Base-by-base conservation (phyloP, 257 asterid genomes). In the Anisodus acutangulus region DNA sequence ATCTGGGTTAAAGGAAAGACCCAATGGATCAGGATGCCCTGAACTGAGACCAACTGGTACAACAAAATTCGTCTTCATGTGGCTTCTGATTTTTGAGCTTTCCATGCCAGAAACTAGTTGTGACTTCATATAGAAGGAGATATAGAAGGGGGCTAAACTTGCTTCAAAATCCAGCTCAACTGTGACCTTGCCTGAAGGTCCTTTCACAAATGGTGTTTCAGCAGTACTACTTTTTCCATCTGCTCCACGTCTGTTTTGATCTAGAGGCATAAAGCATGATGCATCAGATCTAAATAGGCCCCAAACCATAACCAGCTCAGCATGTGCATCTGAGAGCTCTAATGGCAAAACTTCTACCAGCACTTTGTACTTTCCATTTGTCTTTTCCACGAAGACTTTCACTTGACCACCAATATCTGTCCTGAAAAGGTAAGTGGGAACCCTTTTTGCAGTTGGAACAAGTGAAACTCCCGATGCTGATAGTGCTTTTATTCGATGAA, bases 1-100 rank as follows among this genome's bases (percentile, higher is more conserved):
- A 71, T 92, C 92, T n/a, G 87, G 84, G 68, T 60, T 84, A 86
- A 87, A 88, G 74, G 98, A 93, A 84, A 93, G 72, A 79, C 98
- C 98, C 82, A 92, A 78, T 9, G 99, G 99, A 88, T 80, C 86
- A 63, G 97, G 94, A 82, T 81, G 85, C 51, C 99, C 99, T 54
- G 97, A 90, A 86, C 95, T 87, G 84, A 97, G 90, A 87, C 98
- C 98, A 64, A 97, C 93, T 6, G 99, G 98, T 82, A 92, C 97
- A 47, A 90, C 88, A 86, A 97, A 93, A 86, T 85, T 92, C 1
- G 93, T 92, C 76, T 91, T 88, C 89, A 94, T 90, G 83, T 91
- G 95, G 88, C 95, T 97, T 87, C 88, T 89, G 86, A 94, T 90
- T 82, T 88, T 92, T 78, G 89, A 85, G 81, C 51, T 76, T 78